phyloP scores from a whole-genome alignment of 1,284 basidiomycete species.

The Neolentinus lepideus region DNA sequence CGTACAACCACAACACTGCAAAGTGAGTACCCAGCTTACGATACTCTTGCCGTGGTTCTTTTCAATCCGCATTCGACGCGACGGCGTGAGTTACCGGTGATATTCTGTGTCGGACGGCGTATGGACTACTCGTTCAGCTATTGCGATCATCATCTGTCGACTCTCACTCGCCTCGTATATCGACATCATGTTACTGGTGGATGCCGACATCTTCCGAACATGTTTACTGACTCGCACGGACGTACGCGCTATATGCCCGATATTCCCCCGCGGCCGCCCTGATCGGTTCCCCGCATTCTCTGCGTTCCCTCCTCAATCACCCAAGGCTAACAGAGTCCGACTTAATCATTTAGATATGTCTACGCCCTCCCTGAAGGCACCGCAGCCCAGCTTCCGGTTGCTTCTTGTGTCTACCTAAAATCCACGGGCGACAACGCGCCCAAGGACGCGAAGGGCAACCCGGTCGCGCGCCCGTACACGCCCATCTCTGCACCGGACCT shows the following conservation, averaged over 20 bases:
- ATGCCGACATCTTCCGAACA: not conserved
- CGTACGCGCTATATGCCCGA: not conserved
- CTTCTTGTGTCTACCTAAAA: conserved; percentile 60
- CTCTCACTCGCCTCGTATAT: too few relatives aligned
- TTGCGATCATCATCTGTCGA: not conserved
- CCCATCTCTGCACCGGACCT: conserved; percentile 70
- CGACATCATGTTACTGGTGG: not conserved
- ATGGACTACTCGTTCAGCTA: not conserved
- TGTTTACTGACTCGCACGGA: not conserved
- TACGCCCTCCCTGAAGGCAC: conserved; percentile 84
- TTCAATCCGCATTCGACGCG: too few relatives aligned
- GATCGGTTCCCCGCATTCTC: too few relatives aligned
- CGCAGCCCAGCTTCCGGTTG: conserved; percentile 71
- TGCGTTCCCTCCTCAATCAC: too few relatives aligned
- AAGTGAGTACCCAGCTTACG: conserved; percentile 31
- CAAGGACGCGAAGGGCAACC: conserved; percentile 81
- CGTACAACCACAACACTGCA: conserved; percentile 91
- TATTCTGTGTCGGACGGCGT: too few relatives aligned
- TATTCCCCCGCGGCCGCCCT: not conserved
- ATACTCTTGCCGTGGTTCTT: not conserved
- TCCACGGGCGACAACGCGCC: conserved; percentile 51
- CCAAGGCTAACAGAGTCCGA: not conserved
- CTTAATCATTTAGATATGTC: conserved; percentile 47
- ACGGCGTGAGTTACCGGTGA: too few relatives aligned
- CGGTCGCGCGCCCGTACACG: conserved; percentile 85